Evolutionary conservation across 129 eudicot genomes (phyloP), one percentile per base, ranked within the genome.

Genomic region (Flaveria linearis): DNA sequence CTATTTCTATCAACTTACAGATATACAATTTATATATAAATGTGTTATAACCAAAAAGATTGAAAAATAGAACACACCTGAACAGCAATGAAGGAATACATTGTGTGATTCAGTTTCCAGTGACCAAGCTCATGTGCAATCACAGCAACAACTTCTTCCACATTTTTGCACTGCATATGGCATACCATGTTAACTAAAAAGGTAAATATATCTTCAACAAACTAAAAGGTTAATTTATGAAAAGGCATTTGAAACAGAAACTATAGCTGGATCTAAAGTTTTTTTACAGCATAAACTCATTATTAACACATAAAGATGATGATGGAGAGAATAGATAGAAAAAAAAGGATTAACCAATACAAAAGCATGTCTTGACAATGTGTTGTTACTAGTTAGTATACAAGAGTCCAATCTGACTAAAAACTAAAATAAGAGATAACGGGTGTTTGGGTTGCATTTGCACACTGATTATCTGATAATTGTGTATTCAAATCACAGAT

Each of bases 71-170:
- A 63, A 64, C 87, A 46, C 84, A 95, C 99, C 99, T 95, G 99
- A 66, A 95, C 92, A 79, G 96, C 96, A 82, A 95, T 62, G 76
- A 95, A 95, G 30, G 97, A 79, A 49, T 86, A 95, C 99, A 91
- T 91, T 47, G 97, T 91, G 72, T 95, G 99, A 75, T 89, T 95
- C 56, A 95, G 85, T 80, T 91, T 95, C 99, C 99, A 95, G 80
- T 95, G 99, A 71, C 97, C 99, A 76, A 95, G 89, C 80, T 91
- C 99, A 87, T 95, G 99, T 58, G 99, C 97, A 82, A 95, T 91
- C 69, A 95, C 97, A 81, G 99, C 99, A 80, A 95, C 99, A 70
- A 95, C 93, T 83, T 95, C 99, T 79, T 94, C 97, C 57, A 86
- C 96, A 73, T 91, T 83, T 80, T 95, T 89, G 85, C 99, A 95